Percentiles rank a stretch among this genome's conserved stretches.
Evolutionary conservation across 768 basidiomycete genomes (phyloP).

Genomic region (Mrakia blollopis): DNA sequence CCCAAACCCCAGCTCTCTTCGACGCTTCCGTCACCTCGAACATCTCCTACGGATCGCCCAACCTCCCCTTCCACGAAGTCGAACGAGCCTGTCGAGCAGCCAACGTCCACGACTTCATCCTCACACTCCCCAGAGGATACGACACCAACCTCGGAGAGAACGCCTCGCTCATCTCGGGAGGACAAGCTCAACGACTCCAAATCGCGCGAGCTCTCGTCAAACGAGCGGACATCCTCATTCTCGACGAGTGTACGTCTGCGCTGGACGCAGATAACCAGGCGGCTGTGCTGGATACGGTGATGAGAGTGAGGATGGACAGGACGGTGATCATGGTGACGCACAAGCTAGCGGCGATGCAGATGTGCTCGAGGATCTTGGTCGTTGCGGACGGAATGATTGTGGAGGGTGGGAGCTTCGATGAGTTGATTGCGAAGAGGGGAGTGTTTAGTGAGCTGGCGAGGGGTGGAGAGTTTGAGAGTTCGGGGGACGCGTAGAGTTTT

Average conservation of each 20-base stretch:
- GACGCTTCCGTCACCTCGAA: slow-evolving; percentile 82
- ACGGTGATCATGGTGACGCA: slow-evolving; percentile 93
- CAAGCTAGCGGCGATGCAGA: slow-evolving; percentile 79
- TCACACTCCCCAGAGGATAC: slow-evolving; percentile 73
- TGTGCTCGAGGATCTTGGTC: not conserved
- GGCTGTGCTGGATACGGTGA: slow-evolving; percentile 72
- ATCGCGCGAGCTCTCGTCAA: slow-evolving; percentile 87
- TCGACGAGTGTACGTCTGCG: slow-evolving; percentile 95
- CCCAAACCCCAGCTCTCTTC: slow-evolving; percentile 81
- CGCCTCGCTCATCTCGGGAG: slow-evolving; percentile 83
- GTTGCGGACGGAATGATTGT: not conserved
- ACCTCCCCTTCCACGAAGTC: slow-evolving; percentile 56
- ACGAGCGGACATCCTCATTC: slow-evolving; percentile 63
- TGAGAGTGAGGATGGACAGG: slow-evolving; percentile 55
- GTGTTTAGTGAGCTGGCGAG: slow-evolving; percentile 28
- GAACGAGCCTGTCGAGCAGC: slow-evolving; percentile 68
- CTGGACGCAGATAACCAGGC: slow-evolving; percentile 79
- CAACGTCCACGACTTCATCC: slow-evolving; percentile 80
- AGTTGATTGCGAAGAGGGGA: slow-evolving; percentile 3
- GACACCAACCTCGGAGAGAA: slow-evolving; percentile 86
- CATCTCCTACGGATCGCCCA: slow-evolving; percentile 67
- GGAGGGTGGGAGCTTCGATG: not conserved
- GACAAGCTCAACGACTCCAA: slow-evolving; percentile 87
- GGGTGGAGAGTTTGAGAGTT: slow-evolving; percentile 27
- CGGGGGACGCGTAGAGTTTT: not conserved